These are phyloP conservation scores for Lipomyces japonicus DNA, from an alignment of 805 yeast species.

Conservation along the genomic window DNA sequence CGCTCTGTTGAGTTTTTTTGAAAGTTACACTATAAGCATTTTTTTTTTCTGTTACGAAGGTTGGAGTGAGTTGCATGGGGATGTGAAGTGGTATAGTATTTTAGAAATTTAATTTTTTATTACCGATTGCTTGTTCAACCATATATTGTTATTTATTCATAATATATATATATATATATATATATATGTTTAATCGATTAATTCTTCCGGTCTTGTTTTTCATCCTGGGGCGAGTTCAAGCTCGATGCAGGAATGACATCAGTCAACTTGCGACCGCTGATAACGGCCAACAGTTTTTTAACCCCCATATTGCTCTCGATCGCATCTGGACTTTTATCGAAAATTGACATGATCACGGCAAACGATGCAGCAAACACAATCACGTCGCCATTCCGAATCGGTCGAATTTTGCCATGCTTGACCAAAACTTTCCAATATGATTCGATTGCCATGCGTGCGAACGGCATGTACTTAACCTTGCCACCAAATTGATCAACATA, in stretches of 20 bases:
- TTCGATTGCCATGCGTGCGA: conserved; percentile 38
- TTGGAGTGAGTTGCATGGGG: background rate
- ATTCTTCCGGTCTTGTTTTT: too few relatives aligned
- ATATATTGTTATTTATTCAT: background rate
- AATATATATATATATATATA: background rate
- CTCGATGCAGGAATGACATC: too few relatives aligned
- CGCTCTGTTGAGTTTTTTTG: background rate
- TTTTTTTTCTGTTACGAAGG: background rate
- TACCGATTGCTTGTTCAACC: too few relatives aligned
- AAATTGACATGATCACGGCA: conserved; percentile 36
- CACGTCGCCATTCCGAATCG: conserved; percentile 36
- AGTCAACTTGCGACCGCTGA: too few relatives aligned
- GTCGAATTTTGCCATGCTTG: conserved; percentile 30
- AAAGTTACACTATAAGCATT: too few relatives aligned
- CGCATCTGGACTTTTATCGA: conserved; percentile 33
- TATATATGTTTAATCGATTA: too few relatives aligned
- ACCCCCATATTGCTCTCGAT: conserved; percentile 30
- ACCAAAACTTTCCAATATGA: conserved; percentile 38
- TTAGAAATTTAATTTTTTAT: too few relatives aligned
- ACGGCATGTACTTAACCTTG: conserved; percentile 32
- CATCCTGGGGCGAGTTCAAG: too few relatives aligned
- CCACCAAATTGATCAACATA: conserved; percentile 37
- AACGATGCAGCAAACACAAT: conserved; percentile 36
- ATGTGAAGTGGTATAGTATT: background rate
- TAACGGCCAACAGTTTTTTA: conserved; percentile 3